Evolutionary conservation across 2,329 filamentous ascomycete species (phyloP).

Genomic region (Truncatella angustata): DNA sequence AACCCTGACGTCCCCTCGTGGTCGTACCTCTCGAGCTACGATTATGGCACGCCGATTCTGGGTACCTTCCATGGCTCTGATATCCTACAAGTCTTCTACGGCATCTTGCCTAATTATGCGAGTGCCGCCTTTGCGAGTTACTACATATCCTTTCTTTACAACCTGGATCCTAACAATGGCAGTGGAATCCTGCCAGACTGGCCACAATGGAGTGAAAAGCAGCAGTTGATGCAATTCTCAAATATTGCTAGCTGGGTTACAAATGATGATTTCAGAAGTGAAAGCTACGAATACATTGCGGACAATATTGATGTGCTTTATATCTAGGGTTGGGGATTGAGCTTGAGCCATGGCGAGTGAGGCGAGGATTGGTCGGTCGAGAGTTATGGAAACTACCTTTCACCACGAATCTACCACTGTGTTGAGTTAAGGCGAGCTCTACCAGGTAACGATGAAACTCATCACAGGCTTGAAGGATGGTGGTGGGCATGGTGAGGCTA

Average conservation of each 20-base stretch:
- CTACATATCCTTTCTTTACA: constrained; percentile 71
- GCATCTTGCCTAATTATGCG: constrained; percentile 61
- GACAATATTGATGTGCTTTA: constrained; percentile 19
- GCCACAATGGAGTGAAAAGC: constrained; percentile 44
- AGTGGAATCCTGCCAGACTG: constrained; percentile 29
- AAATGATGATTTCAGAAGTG: constrained; percentile 36
- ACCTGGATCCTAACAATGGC: constrained; percentile 65
- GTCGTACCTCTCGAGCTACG: constrained; percentile 74
- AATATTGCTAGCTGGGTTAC: constrained; percentile 28
- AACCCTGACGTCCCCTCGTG: constrained; percentile 63
- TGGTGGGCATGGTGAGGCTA: too few species aligned
- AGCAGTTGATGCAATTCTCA: constrained; percentile 50
- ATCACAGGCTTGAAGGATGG: too few species aligned
- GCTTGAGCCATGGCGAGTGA: too few species aligned
- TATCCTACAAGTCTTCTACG: constrained; percentile 67
- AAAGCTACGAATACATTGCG: constrained; percentile 20
- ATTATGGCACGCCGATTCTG: constrained; percentile 67
- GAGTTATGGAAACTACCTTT: background rate
- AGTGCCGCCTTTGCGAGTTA: constrained; percentile 61
- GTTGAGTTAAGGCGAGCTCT: too few species aligned
- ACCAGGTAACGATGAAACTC: too few species aligned
- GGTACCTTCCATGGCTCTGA: constrained; percentile 77
- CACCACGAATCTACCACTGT: too few species aligned
- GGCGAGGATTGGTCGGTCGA: background rate
- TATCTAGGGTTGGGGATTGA: background rate